Conservation (phyloP, 768 basidiomycete species). For the Mycena galopus region DNA sequence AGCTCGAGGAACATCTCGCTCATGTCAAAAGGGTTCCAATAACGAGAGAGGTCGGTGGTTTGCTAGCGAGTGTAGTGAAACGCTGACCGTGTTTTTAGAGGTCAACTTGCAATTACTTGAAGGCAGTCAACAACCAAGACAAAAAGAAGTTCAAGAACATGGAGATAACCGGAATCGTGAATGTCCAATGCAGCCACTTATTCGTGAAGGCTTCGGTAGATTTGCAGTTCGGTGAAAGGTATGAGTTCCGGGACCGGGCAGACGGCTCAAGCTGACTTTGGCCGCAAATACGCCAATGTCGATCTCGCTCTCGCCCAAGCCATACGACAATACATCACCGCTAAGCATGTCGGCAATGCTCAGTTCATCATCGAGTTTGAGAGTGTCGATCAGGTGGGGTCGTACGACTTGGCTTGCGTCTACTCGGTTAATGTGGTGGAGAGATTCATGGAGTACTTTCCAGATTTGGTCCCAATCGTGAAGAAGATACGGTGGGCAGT, state of each 20-base stretch:
- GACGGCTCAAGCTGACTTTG: conserved; percentile 16
- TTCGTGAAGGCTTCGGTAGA: conserved; percentile 34
- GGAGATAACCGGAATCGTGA: conserved; percentile 38
- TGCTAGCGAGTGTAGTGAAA: background rate
- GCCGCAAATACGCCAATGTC: conserved; percentile 19
- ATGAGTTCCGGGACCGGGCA: background rate
- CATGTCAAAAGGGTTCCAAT: background rate
- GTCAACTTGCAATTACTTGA: conserved; percentile 40
- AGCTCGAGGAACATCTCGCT: conserved; percentile 29
- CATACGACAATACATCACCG: conserved; percentile 2
- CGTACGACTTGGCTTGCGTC: conserved; percentile 37
- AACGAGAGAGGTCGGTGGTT: background rate
- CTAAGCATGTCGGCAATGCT: conserved; percentile 3
- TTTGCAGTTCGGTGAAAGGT: conserved; percentile 38
- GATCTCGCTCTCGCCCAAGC: background rate
- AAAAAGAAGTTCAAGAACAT: conserved; percentile 41
- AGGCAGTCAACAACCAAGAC: conserved; percentile 40
- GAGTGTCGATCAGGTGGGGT: background rate
- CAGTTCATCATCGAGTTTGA: background rate
- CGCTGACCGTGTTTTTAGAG: conserved; percentile 29
- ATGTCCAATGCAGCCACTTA: conserved; percentile 38
- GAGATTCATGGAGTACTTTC: conserved; percentile 9
- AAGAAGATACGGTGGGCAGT: conserved; percentile 28
- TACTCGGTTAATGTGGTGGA: conserved; percentile 26
- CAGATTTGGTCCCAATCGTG: conserved; percentile 19